Conservation (phyloP, 495 filamentous ascomycete species). For the Talaromyces nanjingensis region DNA sequence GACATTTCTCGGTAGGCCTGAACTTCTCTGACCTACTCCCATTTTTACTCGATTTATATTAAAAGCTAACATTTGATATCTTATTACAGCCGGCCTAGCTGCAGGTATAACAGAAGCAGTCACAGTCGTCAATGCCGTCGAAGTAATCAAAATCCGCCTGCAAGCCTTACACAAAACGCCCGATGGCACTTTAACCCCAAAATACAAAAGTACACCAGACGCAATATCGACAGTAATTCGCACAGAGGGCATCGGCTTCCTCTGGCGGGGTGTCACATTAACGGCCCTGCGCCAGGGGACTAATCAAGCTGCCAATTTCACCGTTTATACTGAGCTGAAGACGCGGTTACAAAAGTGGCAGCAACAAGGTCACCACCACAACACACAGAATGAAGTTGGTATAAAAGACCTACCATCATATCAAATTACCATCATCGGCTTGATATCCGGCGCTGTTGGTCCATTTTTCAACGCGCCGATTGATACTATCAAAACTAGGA, state of each 20-base stretch:
- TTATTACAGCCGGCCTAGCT: conserved; percentile 12
- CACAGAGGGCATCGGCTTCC: background rate
- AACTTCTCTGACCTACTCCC: no score
- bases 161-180: conserved; percentile 91
- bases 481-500: background rate
- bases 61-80: no score
- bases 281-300: background rate
- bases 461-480: background rate
- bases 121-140: conserved; percentile 94
- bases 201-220: background rate
- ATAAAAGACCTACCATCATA: background rate
- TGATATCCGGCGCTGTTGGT: background rate
- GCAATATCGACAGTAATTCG: background rate
- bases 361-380: background rate
- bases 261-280: background rate
- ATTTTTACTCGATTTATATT: no score
- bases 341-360: background rate
- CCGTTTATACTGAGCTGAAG: background rate
- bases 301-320: background rate
- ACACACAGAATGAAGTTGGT: background rate
- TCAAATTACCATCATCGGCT: background rate
- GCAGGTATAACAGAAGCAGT: conserved; percentile 98
- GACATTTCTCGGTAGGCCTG: no score
- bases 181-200: no score
- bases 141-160: conserved; percentile 96